phyloP scores from a whole-genome alignment of 2,329 filamentous ascomycete species.

The Thermothelomyces thermophilus region DNA sequence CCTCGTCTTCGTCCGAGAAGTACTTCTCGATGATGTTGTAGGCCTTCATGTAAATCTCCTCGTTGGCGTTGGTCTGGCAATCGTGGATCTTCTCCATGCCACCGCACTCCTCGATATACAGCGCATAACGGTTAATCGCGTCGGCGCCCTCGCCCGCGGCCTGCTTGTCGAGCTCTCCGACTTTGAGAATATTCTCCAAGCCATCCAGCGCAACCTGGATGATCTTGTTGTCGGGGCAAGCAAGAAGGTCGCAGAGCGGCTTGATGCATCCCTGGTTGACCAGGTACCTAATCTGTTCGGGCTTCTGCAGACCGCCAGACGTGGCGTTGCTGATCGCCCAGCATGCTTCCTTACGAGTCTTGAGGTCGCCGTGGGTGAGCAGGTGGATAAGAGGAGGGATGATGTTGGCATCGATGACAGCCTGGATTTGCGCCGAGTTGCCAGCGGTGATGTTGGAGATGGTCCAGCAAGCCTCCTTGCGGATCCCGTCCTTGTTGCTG shows the following conservation, averaged over 20 bases:
- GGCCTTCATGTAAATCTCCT: slow-evolving; percentile 99
- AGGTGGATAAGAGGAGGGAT: slow-evolving; percentile 95
- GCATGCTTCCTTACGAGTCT: slow-evolving; percentile 98
- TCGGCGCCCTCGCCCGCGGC: slow-evolving; percentile 66
- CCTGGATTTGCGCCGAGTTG: slow-evolving; percentile 95
- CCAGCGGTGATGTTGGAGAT: slow-evolving; percentile 98
- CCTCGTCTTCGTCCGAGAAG: slow-evolving; percentile 97
- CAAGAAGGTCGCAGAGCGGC: slow-evolving; percentile 88
- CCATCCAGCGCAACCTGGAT: slow-evolving; percentile 98
- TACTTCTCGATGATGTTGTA: slow-evolving; percentile 99
- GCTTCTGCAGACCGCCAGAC: slow-evolving; percentile 94
- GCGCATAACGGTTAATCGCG: slow-evolving; percentile 88
- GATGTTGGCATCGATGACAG: slow-evolving; percentile 94
- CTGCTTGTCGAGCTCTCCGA: slow-evolving; percentile 97
- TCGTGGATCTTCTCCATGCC: slow-evolving; percentile 99
- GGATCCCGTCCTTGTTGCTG: slow-evolving; percentile 97
- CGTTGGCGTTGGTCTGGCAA: slow-evolving; percentile 99
- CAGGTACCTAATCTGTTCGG: slow-evolving; percentile 94
- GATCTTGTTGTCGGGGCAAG: slow-evolving; percentile 99
- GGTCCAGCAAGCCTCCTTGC: slow-evolving; percentile 99
- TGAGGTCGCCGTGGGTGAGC: slow-evolving; percentile 92
- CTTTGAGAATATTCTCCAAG: slow-evolving; percentile 98
- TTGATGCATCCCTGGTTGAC: slow-evolving; percentile 94
- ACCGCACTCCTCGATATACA: slow-evolving; percentile 97
- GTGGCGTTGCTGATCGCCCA: slow-evolving; percentile 99